A percentile compares a stretch with the other conserved stretches of the same genome.
Conservation (phyloP, 2,329 filamentous ascomycete genomes). For the Venturia oleaginea region DNA sequence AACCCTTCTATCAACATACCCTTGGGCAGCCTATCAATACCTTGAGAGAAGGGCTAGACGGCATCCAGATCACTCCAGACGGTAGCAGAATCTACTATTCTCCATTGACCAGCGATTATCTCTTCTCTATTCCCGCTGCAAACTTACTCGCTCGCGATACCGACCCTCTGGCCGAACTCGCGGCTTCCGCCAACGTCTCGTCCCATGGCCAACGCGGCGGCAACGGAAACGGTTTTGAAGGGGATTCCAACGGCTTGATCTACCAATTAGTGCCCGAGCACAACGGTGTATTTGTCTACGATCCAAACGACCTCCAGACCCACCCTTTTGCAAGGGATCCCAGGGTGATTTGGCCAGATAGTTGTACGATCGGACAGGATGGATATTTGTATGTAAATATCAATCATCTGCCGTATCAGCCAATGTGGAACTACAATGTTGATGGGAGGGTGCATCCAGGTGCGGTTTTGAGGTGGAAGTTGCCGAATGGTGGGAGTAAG, state of each 20-base stretch:
- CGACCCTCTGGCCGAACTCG: constrained; percentile 34
- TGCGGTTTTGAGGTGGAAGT: constrained; percentile 32
- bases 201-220: constrained; percentile 40
- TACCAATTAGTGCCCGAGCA: constrained; percentile 44
- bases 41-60: constrained; percentile 39
- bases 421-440: constrained; percentile 31
- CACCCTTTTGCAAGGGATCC: constrained; percentile 37
- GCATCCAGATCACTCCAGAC: constrained; percentile 42
- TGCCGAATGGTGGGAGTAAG: constrained; percentile 36
- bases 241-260: constrained; percentile 40
- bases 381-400: constrained; percentile 46
- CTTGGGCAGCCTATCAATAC: constrained; percentile 30
- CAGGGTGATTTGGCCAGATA: constrained; percentile 43
- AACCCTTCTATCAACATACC: constrained; percentile 35
- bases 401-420: constrained; percentile 38
- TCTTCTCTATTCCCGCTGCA: constrained; percentile 39
- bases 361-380: constrained; percentile 27
- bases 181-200: constrained; percentile 35
- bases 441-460: constrained; percentile 36
- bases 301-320: constrained; percentile 36
- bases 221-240: constrained; percentile 44
- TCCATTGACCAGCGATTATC: constrained; percentile 33
- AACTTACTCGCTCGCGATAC: constrained; percentile 31
- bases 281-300: constrained; percentile 39
- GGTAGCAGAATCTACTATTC: constrained; percentile 40